Evolutionary conservation across 2,329 filamentous ascomycete genomes (phyloP).

Genomic region (Malbranchea cinnamomea): DNA sequence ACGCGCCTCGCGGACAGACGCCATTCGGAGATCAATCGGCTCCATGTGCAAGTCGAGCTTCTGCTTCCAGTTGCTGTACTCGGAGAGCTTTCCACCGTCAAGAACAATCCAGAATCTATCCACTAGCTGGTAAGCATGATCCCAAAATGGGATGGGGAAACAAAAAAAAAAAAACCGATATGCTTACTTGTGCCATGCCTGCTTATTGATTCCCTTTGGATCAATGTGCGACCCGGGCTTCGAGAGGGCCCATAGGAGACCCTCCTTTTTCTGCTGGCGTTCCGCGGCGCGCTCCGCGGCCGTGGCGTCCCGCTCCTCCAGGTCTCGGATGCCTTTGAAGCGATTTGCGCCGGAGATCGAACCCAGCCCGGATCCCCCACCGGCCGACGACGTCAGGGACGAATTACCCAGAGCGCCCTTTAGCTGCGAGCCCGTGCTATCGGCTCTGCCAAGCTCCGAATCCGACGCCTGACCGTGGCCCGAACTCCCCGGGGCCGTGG

Average conservation of each 20-base stretch:
- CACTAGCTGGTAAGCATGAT: conserved; percentile 5
- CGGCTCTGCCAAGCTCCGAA: conserved; percentile 54
- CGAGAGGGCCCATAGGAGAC: conserved; percentile 85
- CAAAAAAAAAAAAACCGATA: background rate
- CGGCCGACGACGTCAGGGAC: conserved; percentile 27
- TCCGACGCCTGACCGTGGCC: conserved; percentile 46
- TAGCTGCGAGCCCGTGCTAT: conserved; percentile 58
- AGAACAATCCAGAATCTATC: conserved; percentile 92
- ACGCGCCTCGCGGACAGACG: conserved; percentile 86
- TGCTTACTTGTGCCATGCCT: conserved; percentile 92
- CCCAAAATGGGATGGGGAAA: background rate
- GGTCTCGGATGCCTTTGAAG: conserved; percentile 84
- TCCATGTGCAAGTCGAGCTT: conserved; percentile 94
- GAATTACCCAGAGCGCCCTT: conserved; percentile 35
- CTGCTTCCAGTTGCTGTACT: conserved; percentile 99
- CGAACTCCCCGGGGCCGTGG: conserved; percentile 19
- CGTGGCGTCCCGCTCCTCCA: conserved; percentile 66
- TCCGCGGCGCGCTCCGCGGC: conserved; percentile 35
- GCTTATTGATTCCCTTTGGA: conserved; percentile 87
- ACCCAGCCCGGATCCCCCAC: conserved; percentile 12
- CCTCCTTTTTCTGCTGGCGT: conserved; percentile 72
- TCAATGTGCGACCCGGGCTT: conserved; percentile 88
- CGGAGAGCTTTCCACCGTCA: conserved; percentile 88
- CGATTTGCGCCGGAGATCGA: conserved; percentile 30
- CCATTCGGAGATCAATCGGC: conserved; percentile 91